These are phyloP conservation scores for Sungouiozyma intestinalis DNA, from an alignment of 805 yeast species.

Conservation along the genomic window DNA sequence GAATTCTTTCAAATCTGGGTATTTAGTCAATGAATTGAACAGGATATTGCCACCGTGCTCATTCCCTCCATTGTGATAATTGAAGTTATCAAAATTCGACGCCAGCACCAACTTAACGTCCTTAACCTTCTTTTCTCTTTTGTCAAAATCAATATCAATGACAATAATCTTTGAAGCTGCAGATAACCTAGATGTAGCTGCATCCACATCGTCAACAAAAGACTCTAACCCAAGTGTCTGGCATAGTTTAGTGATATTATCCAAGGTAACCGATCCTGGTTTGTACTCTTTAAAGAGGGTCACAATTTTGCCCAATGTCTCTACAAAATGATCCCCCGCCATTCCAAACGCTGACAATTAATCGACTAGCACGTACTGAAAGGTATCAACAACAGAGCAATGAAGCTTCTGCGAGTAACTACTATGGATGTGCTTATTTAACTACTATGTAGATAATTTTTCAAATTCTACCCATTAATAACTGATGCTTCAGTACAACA, in stretches of 20 bases:
- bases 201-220: slow-evolving; percentile 24
- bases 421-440: too few relatives aligned
- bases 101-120: slow-evolving; percentile 30
- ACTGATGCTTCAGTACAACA: too few relatives aligned
- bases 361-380: too few relatives aligned
- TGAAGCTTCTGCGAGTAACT: too few relatives aligned
- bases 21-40: slow-evolving; percentile 21
- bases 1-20: slow-evolving; percentile 22
- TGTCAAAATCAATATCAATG: slow-evolving; percentile 28
- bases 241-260: slow-evolving; percentile 26
- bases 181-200: slow-evolving; percentile 22
- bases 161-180: slow-evolving; percentile 30
- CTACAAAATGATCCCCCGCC: slow-evolving; percentile 21
- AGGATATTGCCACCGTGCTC: slow-evolving; percentile 17
- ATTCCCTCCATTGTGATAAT: slow-evolving; percentile 16
- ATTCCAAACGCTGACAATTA: slow-evolving; percentile 3
- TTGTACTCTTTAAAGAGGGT: slow-evolving; percentile 24
- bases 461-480: too few relatives aligned
- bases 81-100: slow-evolving; percentile 29
- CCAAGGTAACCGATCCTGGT: slow-evolving; percentile 25
- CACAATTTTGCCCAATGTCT: slow-evolving; percentile 22
- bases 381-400: too few relatives aligned
- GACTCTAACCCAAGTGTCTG: slow-evolving; percentile 28
- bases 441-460: too few relatives aligned
- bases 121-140: slow-evolving; percentile 16